Conservation (phyloP, 345 rosid genomes). For the Gossypium stocksii region DNA sequence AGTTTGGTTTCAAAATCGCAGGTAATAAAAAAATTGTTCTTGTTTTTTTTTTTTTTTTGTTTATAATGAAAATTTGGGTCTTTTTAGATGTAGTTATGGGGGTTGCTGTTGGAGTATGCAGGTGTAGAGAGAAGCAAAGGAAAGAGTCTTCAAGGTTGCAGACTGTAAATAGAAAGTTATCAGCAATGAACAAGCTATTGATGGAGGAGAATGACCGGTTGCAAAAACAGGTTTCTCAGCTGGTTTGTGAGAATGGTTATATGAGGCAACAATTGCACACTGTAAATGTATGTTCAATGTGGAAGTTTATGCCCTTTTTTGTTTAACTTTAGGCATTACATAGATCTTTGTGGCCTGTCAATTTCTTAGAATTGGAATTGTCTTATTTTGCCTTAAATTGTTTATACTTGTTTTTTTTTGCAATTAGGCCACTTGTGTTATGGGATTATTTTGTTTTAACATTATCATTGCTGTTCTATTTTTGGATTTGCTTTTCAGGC, state of each 20-base stretch:
- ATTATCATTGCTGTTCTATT: background rate
- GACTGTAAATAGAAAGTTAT: slow-evolving; percentile 85
- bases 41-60: background rate
- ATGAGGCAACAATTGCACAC: slow-evolving; percentile 87
- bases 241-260: slow-evolving; percentile 86
- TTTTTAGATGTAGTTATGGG: background rate
- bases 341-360: background rate
- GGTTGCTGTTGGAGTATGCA: slow-evolving; percentile 27
- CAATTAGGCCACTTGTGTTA: background rate
- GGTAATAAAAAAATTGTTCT: slow-evolving; percentile 35
- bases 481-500: slow-evolving; percentile 38
- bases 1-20: slow-evolving; percentile 99
- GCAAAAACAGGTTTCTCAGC: slow-evolving; percentile 97
- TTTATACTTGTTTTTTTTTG: background rate
- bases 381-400: background rate
- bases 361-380: background rate
- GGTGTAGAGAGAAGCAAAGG: slow-evolving; percentile 99
- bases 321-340: background rate
- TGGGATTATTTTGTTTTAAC: background rate
- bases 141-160: slow-evolving; percentile 94
- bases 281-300: slow-evolving; percentile 30
- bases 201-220: slow-evolving; percentile 99
- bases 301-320: background rate
- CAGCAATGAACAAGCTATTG: slow-evolving; percentile 95
- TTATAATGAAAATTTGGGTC: background rate